Evolutionary conservation across 495 filamentous ascomycete genomes (phyloP).

Genomic region (Letharia lupina): DNA sequence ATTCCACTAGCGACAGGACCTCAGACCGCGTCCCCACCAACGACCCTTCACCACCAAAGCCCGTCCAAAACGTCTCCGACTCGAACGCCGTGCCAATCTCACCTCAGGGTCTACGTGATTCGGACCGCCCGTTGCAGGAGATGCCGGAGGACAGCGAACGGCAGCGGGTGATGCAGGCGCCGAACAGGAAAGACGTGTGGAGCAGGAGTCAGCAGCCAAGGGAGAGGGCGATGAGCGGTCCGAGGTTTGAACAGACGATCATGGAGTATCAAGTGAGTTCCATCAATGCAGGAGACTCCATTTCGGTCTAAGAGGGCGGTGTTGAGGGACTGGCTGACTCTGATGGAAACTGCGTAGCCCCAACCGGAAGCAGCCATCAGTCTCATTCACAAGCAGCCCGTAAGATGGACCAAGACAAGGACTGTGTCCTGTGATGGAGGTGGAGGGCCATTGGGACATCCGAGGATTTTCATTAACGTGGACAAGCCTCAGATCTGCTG

Average conservation of each 20-base stretch:
- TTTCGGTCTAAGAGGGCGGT: too few species aligned
- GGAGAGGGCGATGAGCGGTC: constrained; percentile 76
- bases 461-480: constrained; percentile 90
- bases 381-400: constrained; percentile 91
- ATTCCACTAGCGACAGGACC: constrained; percentile 18
- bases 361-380: constrained; percentile 83
- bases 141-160: constrained; percentile 51
- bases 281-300: background rate
- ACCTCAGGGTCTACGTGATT: constrained; percentile 35
- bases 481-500: constrained; percentile 89
- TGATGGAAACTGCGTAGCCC: constrained; percentile 47
- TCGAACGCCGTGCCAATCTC: constrained; percentile 53
- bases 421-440: constrained; percentile 87
- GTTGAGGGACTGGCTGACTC: constrained; percentile 1
- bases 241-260: constrained; percentile 93
- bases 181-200: constrained; percentile 77
- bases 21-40: constrained; percentile 44
- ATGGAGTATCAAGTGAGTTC: constrained; percentile 77
- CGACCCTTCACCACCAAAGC: constrained; percentile 42
- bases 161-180: constrained; percentile 63
- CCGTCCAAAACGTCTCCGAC: constrained; percentile 47
- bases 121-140: constrained; percentile 46
- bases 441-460: constrained; percentile 85
- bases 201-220: constrained; percentile 73
- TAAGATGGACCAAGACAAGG: constrained; percentile 76